Evolutionary conservation across 2,329 filamentous ascomycete species (phyloP), one percentile per base, ranked within the genome.

Genomic region (Pseudogymnoascus sp.): DNA sequence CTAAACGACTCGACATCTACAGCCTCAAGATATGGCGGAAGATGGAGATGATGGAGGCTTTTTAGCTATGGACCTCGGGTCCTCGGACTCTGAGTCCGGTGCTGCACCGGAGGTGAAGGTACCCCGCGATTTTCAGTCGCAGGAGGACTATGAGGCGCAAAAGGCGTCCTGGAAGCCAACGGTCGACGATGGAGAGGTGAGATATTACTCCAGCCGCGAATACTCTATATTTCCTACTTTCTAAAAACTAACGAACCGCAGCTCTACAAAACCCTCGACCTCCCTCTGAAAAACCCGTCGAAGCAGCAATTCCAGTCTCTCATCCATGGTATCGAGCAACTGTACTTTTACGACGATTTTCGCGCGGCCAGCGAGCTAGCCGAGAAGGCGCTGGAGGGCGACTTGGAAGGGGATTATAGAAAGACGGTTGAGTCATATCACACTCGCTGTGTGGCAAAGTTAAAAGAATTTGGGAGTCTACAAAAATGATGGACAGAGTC

Each of bases 21-120:
- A 31, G 13, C 4, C 13, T 53, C 4, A 11, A 53, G 26, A 13
- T 19, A 60, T 60, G 57, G 33, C 57, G 13, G 33, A 60, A 7
- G 74, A 74, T 63, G 72, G 75, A 61, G 71, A 74, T 38, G 69
- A 73, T 38, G 68, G 75, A 11, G 76, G 75, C 28, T 76, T 80
- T 62, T 73, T 80, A 63, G 71, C 71, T 67, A 80, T 81, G 65
- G 73, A 76, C 23, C 70, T 80, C 63, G 76, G 75, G 38, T 76
- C 78, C 60, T 76, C 73, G 9, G 74, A 77, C 4, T 70, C 72
- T 62, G 69, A 69, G n/a, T 44, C 60, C 28, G 64, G 66, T 5
- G 42, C 62, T 13, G 62, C 61, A 4, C 28, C 64, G 6, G 21
- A 64, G 35, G 38, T 65, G 17, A 71, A 71, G 63, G 60, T 71